These are phyloP conservation scores for Thinopyrum elongatum DNA, from an alignment of 176 grass and related monocot species.

Conservation along the genomic window DNA sequence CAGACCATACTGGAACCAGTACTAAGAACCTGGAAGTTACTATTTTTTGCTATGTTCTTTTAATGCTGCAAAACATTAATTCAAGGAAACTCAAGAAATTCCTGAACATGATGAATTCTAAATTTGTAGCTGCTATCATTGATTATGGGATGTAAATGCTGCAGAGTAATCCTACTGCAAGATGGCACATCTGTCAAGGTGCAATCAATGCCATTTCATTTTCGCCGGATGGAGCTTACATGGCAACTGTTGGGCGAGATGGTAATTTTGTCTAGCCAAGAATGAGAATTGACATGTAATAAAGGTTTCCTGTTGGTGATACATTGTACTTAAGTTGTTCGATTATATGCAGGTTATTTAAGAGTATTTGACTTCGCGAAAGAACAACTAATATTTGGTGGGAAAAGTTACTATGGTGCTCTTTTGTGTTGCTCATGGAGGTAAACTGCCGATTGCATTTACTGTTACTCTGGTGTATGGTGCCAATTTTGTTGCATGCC, in stretches of 20 bases:
- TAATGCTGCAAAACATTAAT: constrained; percentile 11
- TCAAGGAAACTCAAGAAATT: background rate
- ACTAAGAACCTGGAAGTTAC: background rate
- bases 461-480: constrained; percentile 14
- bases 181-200: constrained; percentile 97
- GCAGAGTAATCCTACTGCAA: constrained; percentile 85
- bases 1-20: too few relatives aligned
- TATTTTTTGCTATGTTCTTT: background rate
- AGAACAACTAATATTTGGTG: constrained; percentile 90
- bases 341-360: constrained; percentile 73
- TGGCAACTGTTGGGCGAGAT: constrained; percentile 91
- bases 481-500: constrained; percentile 12
- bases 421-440: constrained; percentile 95
- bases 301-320: background rate
- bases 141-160: constrained; percentile 38
- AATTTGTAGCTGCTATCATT: constrained; percentile 18
- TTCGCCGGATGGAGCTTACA: constrained; percentile 74
- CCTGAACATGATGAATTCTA: constrained; percentile 4
- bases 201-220: constrained; percentile 89
- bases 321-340: constrained; percentile 30
- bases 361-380: constrained; percentile 95
- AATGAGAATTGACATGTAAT: constrained; percentile 7
- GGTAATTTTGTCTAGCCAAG: constrained; percentile 53
- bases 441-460: constrained; percentile 47
- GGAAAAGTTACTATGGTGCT: constrained; percentile 99